A percentile compares a stretch with the other conserved stretches of the same genome.
These are phyloP conservation scores for Phialophora chinensis DNA, from an alignment of 2,329 filamentous ascomycete species.

Conservation along the genomic window DNA sequence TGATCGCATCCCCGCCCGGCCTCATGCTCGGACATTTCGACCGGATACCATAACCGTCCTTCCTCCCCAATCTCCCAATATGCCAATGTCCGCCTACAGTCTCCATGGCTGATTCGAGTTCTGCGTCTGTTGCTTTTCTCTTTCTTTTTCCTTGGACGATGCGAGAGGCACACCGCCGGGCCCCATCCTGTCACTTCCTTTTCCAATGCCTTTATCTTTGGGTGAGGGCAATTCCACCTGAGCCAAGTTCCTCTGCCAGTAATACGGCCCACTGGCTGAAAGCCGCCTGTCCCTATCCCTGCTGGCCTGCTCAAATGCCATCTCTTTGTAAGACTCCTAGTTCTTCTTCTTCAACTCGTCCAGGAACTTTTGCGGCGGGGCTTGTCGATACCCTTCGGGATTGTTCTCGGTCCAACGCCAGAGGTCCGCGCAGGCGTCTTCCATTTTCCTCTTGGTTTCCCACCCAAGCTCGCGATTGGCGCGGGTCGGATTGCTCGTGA, in stretches of 20 bases:
- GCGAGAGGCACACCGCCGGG: background rate
- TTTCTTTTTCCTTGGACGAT: background rate
- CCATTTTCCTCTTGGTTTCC: conserved; percentile 88
- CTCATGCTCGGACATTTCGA: background rate
- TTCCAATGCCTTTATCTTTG: background rate
- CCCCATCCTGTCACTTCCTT: background rate
- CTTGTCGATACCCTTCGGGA: conserved; percentile 89
- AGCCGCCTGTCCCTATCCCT: background rate
- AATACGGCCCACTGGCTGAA: background rate
- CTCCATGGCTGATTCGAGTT: background rate
- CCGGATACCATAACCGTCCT: background rate
- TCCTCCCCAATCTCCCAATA: background rate
- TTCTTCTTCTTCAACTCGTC: conserved; percentile 61
- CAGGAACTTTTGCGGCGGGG: conserved; percentile 82
- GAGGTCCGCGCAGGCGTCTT: conserved; percentile 90
- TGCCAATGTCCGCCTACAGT: background rate
- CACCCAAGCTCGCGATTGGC: conserved; percentile 89
- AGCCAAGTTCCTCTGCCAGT: conserved; percentile 4
- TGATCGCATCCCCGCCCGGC: background rate
- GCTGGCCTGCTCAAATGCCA: background rate
- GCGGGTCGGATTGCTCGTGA: conserved; percentile 86
- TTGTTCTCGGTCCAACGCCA: conserved; percentile 99
- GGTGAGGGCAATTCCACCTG: background rate
- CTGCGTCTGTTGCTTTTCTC: background rate
- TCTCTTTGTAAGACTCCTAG: background rate